Percentiles rank a stretch among this genome's conserved stretches.
phyloP scores from a whole-genome alignment of 257 asterid genomes.

The Solanum piurae region DNA sequence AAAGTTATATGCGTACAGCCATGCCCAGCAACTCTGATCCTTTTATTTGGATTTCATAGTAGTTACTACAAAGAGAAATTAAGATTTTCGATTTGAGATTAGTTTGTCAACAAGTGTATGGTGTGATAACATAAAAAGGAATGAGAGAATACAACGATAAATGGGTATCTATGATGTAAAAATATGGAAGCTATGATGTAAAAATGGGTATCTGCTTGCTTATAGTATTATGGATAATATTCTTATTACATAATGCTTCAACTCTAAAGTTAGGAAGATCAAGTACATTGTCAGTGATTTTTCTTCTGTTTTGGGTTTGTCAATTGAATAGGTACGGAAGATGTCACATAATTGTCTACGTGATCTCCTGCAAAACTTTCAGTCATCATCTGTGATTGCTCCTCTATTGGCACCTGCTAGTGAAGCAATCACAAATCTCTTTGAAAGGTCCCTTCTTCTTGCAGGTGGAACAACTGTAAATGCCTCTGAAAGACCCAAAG shows the following conservation, averaged over 20 bases:
- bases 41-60: not conserved
- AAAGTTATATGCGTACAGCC: not conserved
- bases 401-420: constrained; percentile 57
- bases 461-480: constrained; percentile 64
- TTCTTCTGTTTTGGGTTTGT: constrained; percentile 2
- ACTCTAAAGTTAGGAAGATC: not conserved
- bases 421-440: constrained; percentile 54
- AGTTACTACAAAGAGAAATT: not conserved
- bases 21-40: not conserved
- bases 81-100: not conserved
- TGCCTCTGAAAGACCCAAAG: constrained; percentile 53
- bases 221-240: not conserved
- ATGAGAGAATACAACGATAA: not conserved
- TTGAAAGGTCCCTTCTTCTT: constrained; percentile 72
- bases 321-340: constrained; percentile 46
- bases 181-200: not conserved
- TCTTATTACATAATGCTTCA: not conserved
- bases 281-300: not conserved
- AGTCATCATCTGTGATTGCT: constrained; percentile 23
- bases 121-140: not conserved
- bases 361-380: constrained; percentile 45
- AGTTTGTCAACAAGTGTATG: not conserved
- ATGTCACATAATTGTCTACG: constrained; percentile 57
- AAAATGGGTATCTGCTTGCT: not conserved
- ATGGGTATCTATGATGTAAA: not conserved